phyloP scores from a whole-genome alignment of 1,139 yeast species.

The Diutina sp. region DNA sequence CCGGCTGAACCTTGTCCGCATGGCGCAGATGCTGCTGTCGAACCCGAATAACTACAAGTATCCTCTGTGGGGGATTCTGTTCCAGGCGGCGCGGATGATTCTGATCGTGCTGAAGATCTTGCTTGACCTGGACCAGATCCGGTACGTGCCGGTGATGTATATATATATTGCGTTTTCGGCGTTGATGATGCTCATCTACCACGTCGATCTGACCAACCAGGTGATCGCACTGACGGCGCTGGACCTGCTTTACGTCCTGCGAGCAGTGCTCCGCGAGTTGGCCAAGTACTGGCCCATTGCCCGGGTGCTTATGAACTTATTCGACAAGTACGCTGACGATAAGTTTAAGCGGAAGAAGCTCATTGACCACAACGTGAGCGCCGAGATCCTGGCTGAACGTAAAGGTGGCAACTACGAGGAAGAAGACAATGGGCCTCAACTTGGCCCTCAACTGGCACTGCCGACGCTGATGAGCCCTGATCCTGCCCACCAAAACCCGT shows the following conservation, averaged over 20 bases:
- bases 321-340: slow-evolving; percentile 35
- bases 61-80: slow-evolving; percentile 78
- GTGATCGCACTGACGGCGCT: slow-evolving; percentile 50
- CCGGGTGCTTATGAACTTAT: slow-evolving; percentile 25
- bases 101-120: slow-evolving; percentile 53
- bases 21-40: slow-evolving; percentile 30
- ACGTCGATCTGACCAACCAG: slow-evolving; percentile 47
- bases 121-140: slow-evolving; percentile 36
- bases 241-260: slow-evolving; percentile 40
- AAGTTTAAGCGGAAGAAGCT: slow-evolving; percentile 30
- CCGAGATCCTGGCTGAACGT: background rate
- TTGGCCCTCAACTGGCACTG: background rate
- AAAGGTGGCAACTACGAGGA: background rate
- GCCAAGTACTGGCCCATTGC: slow-evolving; percentile 35
- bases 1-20: slow-evolving; percentile 50
- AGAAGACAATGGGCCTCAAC: background rate
- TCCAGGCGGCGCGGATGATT: slow-evolving; percentile 77
- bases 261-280: slow-evolving; percentile 39
- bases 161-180: slow-evolving; percentile 57
- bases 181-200: slow-evolving; percentile 61
- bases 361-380: slow-evolving; percentile 15
- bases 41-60: slow-evolving; percentile 41
- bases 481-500: background rate
- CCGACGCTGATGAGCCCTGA: background rate
- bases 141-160: slow-evolving; percentile 42